These are phyloP conservation scores for Botrytis deweyae DNA, from an alignment of 2,329 filamentous ascomycete genomes.

Conservation along the genomic window DNA sequence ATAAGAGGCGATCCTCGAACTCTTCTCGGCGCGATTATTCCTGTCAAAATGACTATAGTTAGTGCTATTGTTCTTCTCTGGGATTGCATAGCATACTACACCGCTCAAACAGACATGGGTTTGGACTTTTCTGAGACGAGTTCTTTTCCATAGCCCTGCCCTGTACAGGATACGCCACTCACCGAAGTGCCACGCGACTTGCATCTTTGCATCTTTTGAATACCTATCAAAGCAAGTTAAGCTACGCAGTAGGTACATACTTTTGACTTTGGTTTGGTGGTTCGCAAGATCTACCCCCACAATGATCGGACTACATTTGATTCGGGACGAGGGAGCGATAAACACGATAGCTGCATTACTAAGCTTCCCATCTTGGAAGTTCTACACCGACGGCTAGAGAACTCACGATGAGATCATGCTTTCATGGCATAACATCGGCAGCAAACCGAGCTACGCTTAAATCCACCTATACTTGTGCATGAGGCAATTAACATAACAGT, in stretches of 20 bases:
- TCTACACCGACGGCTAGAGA: conserved; percentile 20
- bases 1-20: conserved; percentile 28
- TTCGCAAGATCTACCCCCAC: conserved; percentile 22
- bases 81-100: conserved; percentile 30
- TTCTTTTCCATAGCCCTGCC: conserved; percentile 29
- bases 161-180: conserved; percentile 23
- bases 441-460: conserved; percentile 22
- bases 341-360: conserved; percentile 18
- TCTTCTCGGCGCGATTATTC: conserved; percentile 15
- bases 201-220: conserved; percentile 18
- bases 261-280: conserved; percentile 14
- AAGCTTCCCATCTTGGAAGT: not conserved
- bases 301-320: conserved; percentile 16
- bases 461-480: conserved; percentile 11
- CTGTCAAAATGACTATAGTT: conserved; percentile 19
- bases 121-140: conserved; percentile 16
- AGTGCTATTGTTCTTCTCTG: conserved; percentile 29
- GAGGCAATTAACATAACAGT: not conserved
- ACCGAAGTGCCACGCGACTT: conserved; percentile 24
- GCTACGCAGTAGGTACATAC: conserved; percentile 19
- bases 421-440: conserved; percentile 38
- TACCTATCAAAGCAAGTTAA: conserved; percentile 23
- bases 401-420: conserved; percentile 19
- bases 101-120: conserved; percentile 38
- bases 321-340: conserved; percentile 19